Conservation (phyloP, 495 filamentous ascomycete genomes). For the Tuber indicum region DNA sequence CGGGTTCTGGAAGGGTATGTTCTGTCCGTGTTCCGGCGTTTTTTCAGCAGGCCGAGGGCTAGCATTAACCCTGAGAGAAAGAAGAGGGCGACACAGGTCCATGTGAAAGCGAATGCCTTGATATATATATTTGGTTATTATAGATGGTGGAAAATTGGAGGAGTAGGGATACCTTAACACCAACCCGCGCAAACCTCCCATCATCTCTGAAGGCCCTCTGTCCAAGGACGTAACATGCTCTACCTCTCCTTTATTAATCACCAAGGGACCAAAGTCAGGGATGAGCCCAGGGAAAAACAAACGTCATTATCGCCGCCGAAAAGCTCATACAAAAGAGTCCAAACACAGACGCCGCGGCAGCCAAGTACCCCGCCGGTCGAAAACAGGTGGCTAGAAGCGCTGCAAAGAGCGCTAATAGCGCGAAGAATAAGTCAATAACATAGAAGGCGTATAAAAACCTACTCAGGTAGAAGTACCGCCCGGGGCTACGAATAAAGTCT, state of each 20-base stretch:
- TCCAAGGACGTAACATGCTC: slow-evolving; percentile 34
- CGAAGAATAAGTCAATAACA: slow-evolving; percentile 63
- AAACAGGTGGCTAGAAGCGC: slow-evolving; percentile 58
- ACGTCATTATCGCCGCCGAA: slow-evolving; percentile 65
- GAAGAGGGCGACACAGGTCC: slow-evolving; percentile 39
- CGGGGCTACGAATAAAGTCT: slow-evolving; percentile 45
- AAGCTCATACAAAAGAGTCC: slow-evolving; percentile 59
- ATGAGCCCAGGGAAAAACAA: slow-evolving; percentile 41
- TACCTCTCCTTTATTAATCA: slow-evolving; percentile 31
- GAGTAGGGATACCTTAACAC: slow-evolving; percentile 33
- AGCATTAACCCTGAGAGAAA: slow-evolving; percentile 25
- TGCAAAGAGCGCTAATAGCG: slow-evolving; percentile 53
- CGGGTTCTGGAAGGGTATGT: slow-evolving; percentile 8
- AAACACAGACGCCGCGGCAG: slow-evolving; percentile 51
- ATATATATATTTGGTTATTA: not conserved
- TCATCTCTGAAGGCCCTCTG: slow-evolving; percentile 30
- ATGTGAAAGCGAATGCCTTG: slow-evolving; percentile 42
- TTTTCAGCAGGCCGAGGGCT: slow-evolving; percentile 13
- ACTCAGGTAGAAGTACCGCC: slow-evolving; percentile 58
- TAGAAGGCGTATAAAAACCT: slow-evolving; percentile 69
- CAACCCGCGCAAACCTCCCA: slow-evolving; percentile 38
- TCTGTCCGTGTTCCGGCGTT: slow-evolving; percentile 16
- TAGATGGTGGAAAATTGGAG: not conserved
- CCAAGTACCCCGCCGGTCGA: slow-evolving; percentile 55
- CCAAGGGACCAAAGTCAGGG: not conserved